Evolutionary conservation across 2,329 filamentous ascomycete species (phyloP).

Genomic region (Epichloe elymi): DNA sequence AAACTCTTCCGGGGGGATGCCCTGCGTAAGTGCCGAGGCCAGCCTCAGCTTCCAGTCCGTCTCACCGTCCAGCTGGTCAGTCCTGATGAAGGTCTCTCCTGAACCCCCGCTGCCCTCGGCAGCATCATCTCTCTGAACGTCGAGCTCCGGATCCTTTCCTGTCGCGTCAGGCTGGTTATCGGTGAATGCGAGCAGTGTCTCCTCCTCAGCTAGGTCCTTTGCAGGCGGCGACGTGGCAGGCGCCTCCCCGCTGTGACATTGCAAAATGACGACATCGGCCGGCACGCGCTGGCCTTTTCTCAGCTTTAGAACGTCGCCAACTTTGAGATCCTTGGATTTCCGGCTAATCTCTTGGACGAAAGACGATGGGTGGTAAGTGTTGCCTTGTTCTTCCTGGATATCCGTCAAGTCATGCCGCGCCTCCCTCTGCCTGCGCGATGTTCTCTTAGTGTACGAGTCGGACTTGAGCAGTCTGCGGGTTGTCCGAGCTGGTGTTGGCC

Average conservation of each 20-base stretch:
- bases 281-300: constrained; percentile 86
- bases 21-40: constrained; percentile 75
- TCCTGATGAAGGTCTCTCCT: constrained; percentile 92
- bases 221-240: constrained; percentile 14
- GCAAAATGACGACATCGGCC: constrained; percentile 85
- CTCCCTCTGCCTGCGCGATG: constrained; percentile 17
- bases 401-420: constrained; percentile 37
- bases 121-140: constrained; percentile 14
- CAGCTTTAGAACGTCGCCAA: constrained; percentile 90
- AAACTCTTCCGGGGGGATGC: constrained; percentile 58
- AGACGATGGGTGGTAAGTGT: constrained; percentile 31
- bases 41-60: constrained; percentile 96
- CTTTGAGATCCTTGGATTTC: constrained; percentile 77
- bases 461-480: constrained; percentile 31
- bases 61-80: constrained; percentile 93
- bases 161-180: constrained; percentile 21
- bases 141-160: constrained; percentile 21
- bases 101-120: constrained; percentile 28
- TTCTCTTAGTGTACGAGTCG: constrained; percentile 15
- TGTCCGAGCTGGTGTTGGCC: constrained; percentile 24
- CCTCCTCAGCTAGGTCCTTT: constrained; percentile 23
- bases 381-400: constrained; percentile 59
- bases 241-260: constrained; percentile 56
- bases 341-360: constrained; percentile 55
- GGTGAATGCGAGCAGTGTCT: constrained; percentile 29